Conservation (phyloP, 1,139 yeast species). For the Wickerhamiella infanticola region DNA sequence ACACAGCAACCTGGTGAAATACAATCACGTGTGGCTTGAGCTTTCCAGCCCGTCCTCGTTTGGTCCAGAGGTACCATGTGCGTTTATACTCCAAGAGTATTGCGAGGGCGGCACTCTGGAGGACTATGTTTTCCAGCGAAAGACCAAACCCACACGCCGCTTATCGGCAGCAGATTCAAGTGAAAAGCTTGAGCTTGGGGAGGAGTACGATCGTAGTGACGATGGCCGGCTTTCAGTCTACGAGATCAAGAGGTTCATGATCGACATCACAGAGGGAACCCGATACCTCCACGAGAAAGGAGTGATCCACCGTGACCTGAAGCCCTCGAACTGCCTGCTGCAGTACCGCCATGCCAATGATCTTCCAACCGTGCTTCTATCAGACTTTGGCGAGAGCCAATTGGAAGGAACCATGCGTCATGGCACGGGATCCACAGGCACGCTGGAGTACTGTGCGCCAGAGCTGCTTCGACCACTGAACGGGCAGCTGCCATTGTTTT, state of each 20-base stretch:
- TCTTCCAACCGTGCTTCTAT: constrained; percentile 41
- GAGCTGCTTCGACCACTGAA: constrained; percentile 36
- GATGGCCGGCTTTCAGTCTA: constrained; percentile 20
- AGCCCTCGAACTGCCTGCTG: constrained; percentile 73
- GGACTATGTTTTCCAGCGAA: constrained; percentile 34
- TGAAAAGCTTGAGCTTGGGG: constrained; percentile 2
- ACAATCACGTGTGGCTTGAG: constrained; percentile 89
- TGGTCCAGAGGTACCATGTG: constrained; percentile 59
- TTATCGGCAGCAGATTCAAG: background rate
- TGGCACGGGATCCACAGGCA: constrained; percentile 71
- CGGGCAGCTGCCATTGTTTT: constrained; percentile 34
- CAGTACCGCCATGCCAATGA: constrained; percentile 20
- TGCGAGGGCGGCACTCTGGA: constrained; percentile 83
- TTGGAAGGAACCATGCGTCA: constrained; percentile 42
- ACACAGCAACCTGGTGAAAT: constrained; percentile 55
- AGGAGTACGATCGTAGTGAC: background rate
- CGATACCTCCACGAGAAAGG: constrained; percentile 56
- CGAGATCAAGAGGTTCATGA: constrained; percentile 50
- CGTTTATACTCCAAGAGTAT: constrained; percentile 69
- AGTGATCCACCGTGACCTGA: constrained; percentile 70
- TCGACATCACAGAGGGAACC: constrained; percentile 56
- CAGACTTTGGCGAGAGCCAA: constrained; percentile 86
- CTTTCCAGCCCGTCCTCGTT: constrained; percentile 44
- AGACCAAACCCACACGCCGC: constrained; percentile 15
- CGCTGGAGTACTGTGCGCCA: constrained; percentile 77